phyloP scores from a whole-genome alignment of 2,329 filamentous ascomycete species.

The Colletotrichum ledebouriae region DNA sequence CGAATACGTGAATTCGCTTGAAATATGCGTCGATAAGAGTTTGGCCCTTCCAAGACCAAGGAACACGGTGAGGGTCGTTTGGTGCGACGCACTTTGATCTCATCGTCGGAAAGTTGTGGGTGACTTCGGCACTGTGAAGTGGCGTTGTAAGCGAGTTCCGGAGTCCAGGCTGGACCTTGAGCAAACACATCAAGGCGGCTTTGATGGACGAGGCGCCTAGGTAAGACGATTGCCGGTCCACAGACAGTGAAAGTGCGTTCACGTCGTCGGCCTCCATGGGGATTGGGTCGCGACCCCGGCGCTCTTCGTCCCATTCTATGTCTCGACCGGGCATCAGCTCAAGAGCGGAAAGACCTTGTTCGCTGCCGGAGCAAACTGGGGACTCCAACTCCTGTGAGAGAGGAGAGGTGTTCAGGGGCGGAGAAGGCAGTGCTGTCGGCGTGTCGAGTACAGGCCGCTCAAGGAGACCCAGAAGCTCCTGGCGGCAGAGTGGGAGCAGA shows the following conservation, averaged over 20 bases:
- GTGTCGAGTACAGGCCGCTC: constrained; percentile 60
- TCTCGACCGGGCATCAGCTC: constrained; percentile 78
- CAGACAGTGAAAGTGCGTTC: constrained; percentile 69
- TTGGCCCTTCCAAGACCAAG: constrained; percentile 75
- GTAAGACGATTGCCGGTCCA: constrained; percentile 74
- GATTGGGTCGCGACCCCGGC: constrained; percentile 66
- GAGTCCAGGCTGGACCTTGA: constrained; percentile 65
- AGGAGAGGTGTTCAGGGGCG: constrained; percentile 65
- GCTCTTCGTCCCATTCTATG: constrained; percentile 76
- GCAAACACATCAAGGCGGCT: constrained; percentile 79
- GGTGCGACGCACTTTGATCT: constrained; percentile 58
- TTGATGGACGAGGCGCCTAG: constrained; percentile 82
- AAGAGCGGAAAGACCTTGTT: constrained; percentile 64
- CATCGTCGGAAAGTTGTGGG: constrained; percentile 59
- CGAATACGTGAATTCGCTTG: constrained; percentile 77
- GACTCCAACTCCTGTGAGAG: constrained; percentile 63
- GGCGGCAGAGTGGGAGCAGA: constrained; percentile 67
- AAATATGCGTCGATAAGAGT: constrained; percentile 82
- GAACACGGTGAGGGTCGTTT: constrained; percentile 63
- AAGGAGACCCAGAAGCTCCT: constrained; percentile 70
- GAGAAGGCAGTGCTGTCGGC: constrained; percentile 61
- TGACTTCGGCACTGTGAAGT: constrained; percentile 61
- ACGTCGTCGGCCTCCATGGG: constrained; percentile 73
- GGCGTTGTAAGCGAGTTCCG: constrained; percentile 60
- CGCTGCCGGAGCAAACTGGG: constrained; percentile 62